These are phyloP conservation scores for Nicotiana benthamiana DNA, from an alignment of 257 asterid genomes.

Conservation along the genomic window DNA sequence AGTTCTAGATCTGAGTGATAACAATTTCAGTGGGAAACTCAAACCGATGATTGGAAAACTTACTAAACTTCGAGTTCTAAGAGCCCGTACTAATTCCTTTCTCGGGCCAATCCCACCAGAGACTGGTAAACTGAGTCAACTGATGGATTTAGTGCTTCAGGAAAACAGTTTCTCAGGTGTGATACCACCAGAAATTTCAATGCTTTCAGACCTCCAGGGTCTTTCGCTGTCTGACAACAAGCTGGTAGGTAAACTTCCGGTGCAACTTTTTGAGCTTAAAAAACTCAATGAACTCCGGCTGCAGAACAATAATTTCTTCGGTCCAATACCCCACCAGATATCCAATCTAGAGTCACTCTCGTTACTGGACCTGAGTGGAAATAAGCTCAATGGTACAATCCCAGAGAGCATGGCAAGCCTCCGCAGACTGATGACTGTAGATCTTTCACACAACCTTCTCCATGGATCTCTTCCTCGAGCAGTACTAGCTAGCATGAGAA, in stretches of 20 bases:
- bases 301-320: constrained; percentile 39
- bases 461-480: constrained; percentile 42
- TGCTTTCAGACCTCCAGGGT: constrained; percentile 53
- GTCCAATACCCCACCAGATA: constrained; percentile 47
- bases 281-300: constrained; percentile 43
- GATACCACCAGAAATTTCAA: constrained; percentile 50
- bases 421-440: constrained; percentile 30
- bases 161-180: constrained; percentile 48
- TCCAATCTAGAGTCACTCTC: constrained; percentile 43
- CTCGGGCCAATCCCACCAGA: constrained; percentile 55
- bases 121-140: constrained; percentile 45
- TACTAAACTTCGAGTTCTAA: constrained; percentile 32
- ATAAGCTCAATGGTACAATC: constrained; percentile 60
- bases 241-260: constrained; percentile 53
- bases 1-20: constrained; percentile 32
- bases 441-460: constrained; percentile 54
- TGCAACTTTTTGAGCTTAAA: constrained; percentile 41
- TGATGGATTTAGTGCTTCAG: constrained; percentile 38
- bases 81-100: constrained; percentile 25
- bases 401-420: constrained; percentile 41
- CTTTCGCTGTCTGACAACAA: constrained; percentile 35
- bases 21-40: constrained; percentile 36
- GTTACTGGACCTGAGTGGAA: constrained; percentile 52
- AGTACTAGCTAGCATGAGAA: constrained; percentile 44
- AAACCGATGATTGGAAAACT: constrained; percentile 42